These are phyloP conservation scores for Aplosporella prunicola DNA, from an alignment of 2,329 filamentous ascomycete genomes.

Conservation along the genomic window DNA sequence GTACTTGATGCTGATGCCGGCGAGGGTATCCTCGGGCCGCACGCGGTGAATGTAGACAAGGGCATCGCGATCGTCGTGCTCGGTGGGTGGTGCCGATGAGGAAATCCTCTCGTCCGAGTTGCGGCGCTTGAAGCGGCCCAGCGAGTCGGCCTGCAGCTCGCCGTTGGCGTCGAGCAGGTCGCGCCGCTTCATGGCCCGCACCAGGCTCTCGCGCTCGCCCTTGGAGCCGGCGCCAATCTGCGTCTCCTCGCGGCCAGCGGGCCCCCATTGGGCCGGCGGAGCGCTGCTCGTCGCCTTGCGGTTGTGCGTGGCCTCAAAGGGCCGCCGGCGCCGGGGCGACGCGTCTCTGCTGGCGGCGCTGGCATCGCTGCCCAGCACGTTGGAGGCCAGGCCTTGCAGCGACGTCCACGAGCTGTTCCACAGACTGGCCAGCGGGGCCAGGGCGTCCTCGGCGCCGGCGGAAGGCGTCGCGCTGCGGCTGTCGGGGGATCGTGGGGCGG, in stretches of 20 bases:
- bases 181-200: conserved; percentile 41
- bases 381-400: conserved; percentile 41
- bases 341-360: conserved; percentile 14
- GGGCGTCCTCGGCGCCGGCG: conserved; percentile 17
- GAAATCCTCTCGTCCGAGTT: conserved; percentile 54
- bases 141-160: conserved; percentile 32
- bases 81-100: conserved; percentile 40
- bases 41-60: conserved; percentile 88
- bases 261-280: conserved; percentile 40
- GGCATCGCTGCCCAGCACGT: conserved; percentile 35
- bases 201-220: conserved; percentile 37
- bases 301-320: conserved; percentile 18
- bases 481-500: conserved; percentile 1
- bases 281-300: conserved; percentile 27
- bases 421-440: conserved; percentile 32
- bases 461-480: conserved; percentile 9
- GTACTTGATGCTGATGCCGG: conserved; percentile 83
- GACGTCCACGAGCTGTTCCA: conserved; percentile 42
- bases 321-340: conserved; percentile 23
- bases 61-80: conserved; percentile 60
- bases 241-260: conserved; percentile 25
- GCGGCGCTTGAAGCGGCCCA: conserved; percentile 51
- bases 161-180: conserved; percentile 37
- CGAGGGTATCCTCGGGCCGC: conserved; percentile 72
- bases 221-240: conserved; percentile 36